Conservation (phyloP, 495 filamentous ascomycete genomes). For the Durotheca rogersii region DNA sequence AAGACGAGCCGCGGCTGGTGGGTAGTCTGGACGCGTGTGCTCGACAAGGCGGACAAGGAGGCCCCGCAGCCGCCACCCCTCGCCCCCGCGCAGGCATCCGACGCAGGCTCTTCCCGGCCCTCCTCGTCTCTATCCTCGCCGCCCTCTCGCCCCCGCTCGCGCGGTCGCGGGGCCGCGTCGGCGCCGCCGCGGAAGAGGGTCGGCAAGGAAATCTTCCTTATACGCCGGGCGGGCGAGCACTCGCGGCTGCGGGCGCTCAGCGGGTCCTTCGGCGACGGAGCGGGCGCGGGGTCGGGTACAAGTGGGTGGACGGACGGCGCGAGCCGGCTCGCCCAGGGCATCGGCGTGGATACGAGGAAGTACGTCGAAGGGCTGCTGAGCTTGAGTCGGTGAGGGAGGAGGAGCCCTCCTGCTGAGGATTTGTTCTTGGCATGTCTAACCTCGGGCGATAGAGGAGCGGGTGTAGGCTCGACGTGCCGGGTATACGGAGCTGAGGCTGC, state of each 20-base stretch:
- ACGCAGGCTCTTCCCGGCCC: too few species aligned
- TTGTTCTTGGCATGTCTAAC: too few species aligned
- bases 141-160: too few species aligned
- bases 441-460: too few species aligned
- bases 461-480: too few species aligned
- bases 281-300: too few species aligned
- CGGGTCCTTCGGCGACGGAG: constrained; percentile 42
- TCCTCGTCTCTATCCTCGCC: too few species aligned
- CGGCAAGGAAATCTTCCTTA: constrained; percentile 73
- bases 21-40: constrained; percentile 86
- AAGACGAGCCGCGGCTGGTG: constrained; percentile 95
- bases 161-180: neutral
- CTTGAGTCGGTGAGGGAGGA: constrained; percentile 64
- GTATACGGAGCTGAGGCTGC: too few species aligned
- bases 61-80: constrained; percentile 1
- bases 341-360: constrained; percentile 80
- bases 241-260: constrained; percentile 37
- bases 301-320: constrained; percentile 61
- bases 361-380: constrained; percentile 84
- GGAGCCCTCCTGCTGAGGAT: neutral
- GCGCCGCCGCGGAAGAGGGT: constrained; percentile 19
- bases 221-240: constrained; percentile 75
- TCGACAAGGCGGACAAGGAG: constrained; percentile 47
- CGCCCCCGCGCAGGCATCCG: constrained; percentile 2
- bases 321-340: constrained; percentile 73